Evolutionary conservation across 164 flowering plant genomes (phyloP).

Genomic region (Cinnamomum chago): DNA sequence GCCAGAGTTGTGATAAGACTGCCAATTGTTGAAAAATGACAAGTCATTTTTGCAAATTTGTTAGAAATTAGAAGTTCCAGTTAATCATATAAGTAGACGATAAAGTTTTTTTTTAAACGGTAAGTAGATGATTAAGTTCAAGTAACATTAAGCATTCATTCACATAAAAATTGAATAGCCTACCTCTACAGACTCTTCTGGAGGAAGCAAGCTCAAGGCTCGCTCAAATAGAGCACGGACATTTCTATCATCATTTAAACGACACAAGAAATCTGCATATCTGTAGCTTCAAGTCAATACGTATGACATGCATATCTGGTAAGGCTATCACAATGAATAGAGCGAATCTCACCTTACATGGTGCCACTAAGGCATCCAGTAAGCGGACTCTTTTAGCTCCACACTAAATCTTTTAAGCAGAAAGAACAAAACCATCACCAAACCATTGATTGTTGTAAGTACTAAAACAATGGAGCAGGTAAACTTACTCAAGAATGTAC

Average conservation of each 20-base stretch:
- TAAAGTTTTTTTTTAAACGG: no score
- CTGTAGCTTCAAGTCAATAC: constrained; percentile 34
- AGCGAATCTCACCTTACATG: background rate
- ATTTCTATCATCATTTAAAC: constrained; percentile 92
- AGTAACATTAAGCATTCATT: background rate
- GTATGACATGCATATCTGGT: background rate
- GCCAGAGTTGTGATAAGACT: no score
- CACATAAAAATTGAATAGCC: background rate
- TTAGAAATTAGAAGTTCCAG: no score
- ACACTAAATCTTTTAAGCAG: background rate
- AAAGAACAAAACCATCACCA: constrained; percentile 9
- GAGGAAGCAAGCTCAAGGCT: constrained; percentile 82
- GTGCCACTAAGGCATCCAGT: constrained; percentile 3
- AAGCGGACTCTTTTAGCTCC: constrained; percentile 1
- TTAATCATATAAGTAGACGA: background rate
- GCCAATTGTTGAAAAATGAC: no score
- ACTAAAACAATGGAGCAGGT: background rate
- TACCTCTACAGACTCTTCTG: constrained; percentile 86
- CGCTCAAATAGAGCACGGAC: constrained; percentile 92
- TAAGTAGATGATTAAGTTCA: background rate
- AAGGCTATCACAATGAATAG: constrained; percentile 1
- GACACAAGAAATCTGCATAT: constrained; percentile 89
- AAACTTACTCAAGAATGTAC: constrained; percentile 89
- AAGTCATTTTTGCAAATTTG: no score
- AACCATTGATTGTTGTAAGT: constrained; percentile 1